Evolutionary conservation across 2,329 filamentous ascomycete species (phyloP).

Genomic region (Bimuria novae-zelandiae): DNA sequence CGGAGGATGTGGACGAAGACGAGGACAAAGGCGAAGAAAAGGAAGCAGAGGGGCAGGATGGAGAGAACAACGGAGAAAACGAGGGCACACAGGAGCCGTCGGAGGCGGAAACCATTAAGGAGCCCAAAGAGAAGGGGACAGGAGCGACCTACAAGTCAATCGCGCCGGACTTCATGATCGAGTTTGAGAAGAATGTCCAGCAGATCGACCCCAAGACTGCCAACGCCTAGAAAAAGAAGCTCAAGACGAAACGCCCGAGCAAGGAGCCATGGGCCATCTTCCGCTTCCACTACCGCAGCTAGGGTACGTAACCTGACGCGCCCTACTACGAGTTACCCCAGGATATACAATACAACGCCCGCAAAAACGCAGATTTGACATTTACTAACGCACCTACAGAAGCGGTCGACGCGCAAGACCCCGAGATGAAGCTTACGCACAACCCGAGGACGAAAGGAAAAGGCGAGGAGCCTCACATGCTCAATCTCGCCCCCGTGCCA

Average conservation of each 20-base stretch:
- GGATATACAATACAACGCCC: neutral
- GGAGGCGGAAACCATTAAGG: neutral
- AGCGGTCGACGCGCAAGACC: conserved; percentile 14
- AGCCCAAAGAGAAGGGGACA: neutral
- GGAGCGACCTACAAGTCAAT: conserved; percentile 20
- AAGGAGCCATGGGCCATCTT: conserved; percentile 46
- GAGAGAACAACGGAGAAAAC: neutral
- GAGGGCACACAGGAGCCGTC: no score
- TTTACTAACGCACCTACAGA: conserved; percentile 17
- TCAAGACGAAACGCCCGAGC: conserved; percentile 34
- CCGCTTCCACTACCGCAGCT: conserved; percentile 48
- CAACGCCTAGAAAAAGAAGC: conserved; percentile 16
- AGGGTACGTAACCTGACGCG: conserved; percentile 17
- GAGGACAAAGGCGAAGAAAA: neutral
- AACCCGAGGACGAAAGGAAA: conserved; percentile 14
- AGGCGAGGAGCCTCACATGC: conserved; percentile 7
- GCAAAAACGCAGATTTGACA: no score
- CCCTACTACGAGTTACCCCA: neutral
- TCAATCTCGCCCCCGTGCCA: conserved; percentile 25
- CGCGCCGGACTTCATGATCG: conserved; percentile 28
- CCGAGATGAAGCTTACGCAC: conserved; percentile 11
- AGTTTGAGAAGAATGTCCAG: conserved; percentile 22
- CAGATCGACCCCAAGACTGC: conserved; percentile 14
- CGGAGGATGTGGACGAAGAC: neutral
- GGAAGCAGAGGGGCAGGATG: neutral